Base-by-base conservation (phyloP, 257 asterid genomes). In the Lavandula angustifolia region DNA sequence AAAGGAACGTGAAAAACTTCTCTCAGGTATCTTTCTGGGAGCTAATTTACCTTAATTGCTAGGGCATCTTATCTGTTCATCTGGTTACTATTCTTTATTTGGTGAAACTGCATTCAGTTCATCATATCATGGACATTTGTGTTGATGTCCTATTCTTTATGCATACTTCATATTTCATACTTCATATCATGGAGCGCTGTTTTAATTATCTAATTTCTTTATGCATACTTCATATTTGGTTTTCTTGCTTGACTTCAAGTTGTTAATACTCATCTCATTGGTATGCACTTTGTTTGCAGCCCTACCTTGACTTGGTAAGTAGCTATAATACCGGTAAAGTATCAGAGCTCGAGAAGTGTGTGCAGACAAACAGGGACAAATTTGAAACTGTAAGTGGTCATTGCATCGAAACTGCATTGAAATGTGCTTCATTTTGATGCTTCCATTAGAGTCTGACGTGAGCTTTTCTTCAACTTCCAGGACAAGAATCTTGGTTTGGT, bases 401-500 rank as follows among this genome's bases (percentile, higher is more conserved):
- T 55, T 65, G 9, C 31, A 18, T 64, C 29, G 47, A 44, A 17
- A 38, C 53, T 72, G 44, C 62, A 18, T 43, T 46, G 41, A 17
- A 38, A 35, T 40, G 46, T 17, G 62, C 35, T 68, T 53, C 60
- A 33, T 33, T 43, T 41, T 50, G 18, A 38, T 60, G 65, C 51
- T 56, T 50, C 42, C 43, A 14, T 9, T 38, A 32, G 35, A 10
- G 13, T 32, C 44, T 54, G 44, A 51, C 50, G 38, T 9, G 47
- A 69, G 55, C 14, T 63, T 37, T 50, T 58, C 53, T 43, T 44
- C 47, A 34, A 70, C 67, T 29, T 60, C 43, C 79, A 94, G 99
- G 99, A 90, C 75, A 94, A 90, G 51, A 94, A 94, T 78, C 86
- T 87, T 78, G 99, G 99, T 70, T 76, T 92, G 81, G 97, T 87